Base-by-base conservation (phyloP, 306 rosid genomes). In the Prosopis cineraria region DNA sequence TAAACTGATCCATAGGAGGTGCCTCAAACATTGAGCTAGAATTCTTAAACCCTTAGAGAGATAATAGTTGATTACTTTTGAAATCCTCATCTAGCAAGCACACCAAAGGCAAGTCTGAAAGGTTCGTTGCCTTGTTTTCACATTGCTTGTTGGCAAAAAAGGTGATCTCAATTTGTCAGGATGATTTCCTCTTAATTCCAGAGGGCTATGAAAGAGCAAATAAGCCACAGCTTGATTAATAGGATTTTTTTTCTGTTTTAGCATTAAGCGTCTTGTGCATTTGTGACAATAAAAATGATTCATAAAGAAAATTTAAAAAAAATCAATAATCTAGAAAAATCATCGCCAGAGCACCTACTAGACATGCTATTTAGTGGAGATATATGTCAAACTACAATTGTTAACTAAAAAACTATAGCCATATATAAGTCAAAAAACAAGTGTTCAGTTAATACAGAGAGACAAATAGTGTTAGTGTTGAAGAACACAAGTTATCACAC, bases 171-270 rank as follows among this genome's bases (percentile, higher is more conserved):
- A 81, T 39, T 78, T 71, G 30, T 85, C 93, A 4, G 78, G 72
- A 63, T 71, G 84, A 76, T 85, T 89, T 75, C 86, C 88, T 3
- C 85, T 80, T 9, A 79, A 73, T 72, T 89, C 93, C 70, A 80
- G 60, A 56, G 93, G 95, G 73, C 89, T 83, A 73, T 91, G 92
- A 70, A 95, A 95, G 81, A 95, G 98, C 81, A 95, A 85, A 81
- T 88, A 97, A 74, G 98, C 98, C 79, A 95, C 89, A 10, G 87
- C 87, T 79, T 98, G 85, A 78, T 95, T 98, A 12, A 92, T 87
- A 73, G 96, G 87, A 79, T 95, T 92, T 31, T 97, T n/a, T 95
- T 90, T 91, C 88, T 39, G 93, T 88, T 81, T 92, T 98, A 41
- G 75, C 80, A 64, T 87, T 86, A 48, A 82, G 80, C 84, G 83